phyloP scores from a whole-genome alignment of 2,329 filamentous ascomycete species.

The Cadophora luteo-olivacea region DNA sequence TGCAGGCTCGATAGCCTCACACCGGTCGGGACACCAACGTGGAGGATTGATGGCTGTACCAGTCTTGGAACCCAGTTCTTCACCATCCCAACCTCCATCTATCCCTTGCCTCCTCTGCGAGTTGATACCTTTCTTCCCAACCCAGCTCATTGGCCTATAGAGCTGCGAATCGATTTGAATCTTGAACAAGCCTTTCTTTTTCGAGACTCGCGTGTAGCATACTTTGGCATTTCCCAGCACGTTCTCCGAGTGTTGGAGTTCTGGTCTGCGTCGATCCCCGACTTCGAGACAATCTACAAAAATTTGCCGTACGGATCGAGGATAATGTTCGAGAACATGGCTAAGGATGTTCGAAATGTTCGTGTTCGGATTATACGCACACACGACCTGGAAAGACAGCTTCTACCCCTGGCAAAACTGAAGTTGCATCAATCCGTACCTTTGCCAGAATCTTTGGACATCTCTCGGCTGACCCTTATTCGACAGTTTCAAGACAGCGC shows the following conservation, averaged over 20 bases:
- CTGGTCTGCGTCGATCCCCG: neutral
- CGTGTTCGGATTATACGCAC: constrained; percentile 1
- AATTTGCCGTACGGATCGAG: constrained; percentile 18
- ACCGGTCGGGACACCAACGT: neutral
- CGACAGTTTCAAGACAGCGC: constrained; percentile 14
- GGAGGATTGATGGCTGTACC: constrained; percentile 17
- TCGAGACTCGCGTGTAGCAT: neutral
- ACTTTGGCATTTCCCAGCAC: constrained; percentile 11
- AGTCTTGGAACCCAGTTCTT: constrained; percentile 14
- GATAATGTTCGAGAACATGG: constrained; percentile 15
- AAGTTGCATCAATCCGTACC: neutral
- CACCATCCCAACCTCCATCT: constrained; percentile 8
- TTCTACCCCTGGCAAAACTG: neutral
- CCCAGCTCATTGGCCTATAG: neutral
- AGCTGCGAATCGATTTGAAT: neutral
- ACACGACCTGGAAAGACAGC: constrained; percentile 4
- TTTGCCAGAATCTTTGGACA: constrained; percentile 10
- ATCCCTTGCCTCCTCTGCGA: constrained; percentile 5
- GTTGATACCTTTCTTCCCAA: constrained; percentile 13
- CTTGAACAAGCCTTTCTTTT: neutral
- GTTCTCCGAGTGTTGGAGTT: neutral
- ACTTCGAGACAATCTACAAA: constrained; percentile 7
- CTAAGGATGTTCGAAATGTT: neutral
- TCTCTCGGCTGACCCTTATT: constrained; percentile 3
- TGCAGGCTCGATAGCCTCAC: constrained; percentile 17